A percentile compares a stretch with the other conserved stretches of the same genome.
Conservation (phyloP, 768 basidiomycete species). For the Rhodotorula babjevae region DNA sequence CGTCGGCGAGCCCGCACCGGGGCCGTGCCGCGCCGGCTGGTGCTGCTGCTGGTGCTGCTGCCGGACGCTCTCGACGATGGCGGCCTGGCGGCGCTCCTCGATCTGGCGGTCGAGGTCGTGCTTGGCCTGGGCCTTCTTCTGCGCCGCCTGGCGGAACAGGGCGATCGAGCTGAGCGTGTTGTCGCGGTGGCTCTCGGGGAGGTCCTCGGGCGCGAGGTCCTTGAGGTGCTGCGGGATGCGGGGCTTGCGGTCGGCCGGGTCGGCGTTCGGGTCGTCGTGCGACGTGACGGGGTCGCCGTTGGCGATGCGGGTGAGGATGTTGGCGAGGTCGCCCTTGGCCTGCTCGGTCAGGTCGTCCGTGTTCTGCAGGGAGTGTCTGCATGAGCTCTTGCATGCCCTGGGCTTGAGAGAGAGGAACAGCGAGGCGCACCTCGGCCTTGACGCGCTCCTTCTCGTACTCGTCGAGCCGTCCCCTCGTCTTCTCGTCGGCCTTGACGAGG, state of each 20-base stretch:
- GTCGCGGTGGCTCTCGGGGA: conserved; percentile 83
- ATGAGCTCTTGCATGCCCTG: neutral
- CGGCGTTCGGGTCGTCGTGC: neutral
- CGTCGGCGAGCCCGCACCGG: conserved; percentile 49
- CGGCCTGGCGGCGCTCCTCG: conserved; percentile 45
- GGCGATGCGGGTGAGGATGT: conserved; percentile 23
- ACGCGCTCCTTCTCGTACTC: conserved; percentile 75
- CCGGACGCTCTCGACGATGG: conserved; percentile 46
- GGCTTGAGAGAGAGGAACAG: neutral
- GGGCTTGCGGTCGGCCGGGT: conserved; percentile 5
- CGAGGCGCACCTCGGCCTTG: conserved; percentile 66
- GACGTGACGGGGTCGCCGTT: conserved; percentile 22
- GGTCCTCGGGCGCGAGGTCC: conserved; percentile 91
- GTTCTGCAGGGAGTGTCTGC: conserved; percentile 51
- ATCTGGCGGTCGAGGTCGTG: conserved; percentile 54
- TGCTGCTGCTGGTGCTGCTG: conserved; percentile 57
- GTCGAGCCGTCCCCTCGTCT: conserved; percentile 80
- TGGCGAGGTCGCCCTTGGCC: conserved; percentile 35
- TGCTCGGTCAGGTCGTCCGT: conserved; percentile 59
- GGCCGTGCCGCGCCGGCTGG: conserved; percentile 51
- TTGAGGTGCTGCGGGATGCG: conserved; percentile 68
- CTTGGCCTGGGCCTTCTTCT: conserved; percentile 85
- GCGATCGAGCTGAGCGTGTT: conserved; percentile 95
- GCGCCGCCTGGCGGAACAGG: conserved; percentile 87
- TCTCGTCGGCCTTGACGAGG: conserved; percentile 92